Percentiles rank a stretch among this genome's conserved stretches.
Evolutionary conservation across 2,329 filamentous ascomycete genomes (phyloP).

Genomic region (Calonectria naviculata): DNA sequence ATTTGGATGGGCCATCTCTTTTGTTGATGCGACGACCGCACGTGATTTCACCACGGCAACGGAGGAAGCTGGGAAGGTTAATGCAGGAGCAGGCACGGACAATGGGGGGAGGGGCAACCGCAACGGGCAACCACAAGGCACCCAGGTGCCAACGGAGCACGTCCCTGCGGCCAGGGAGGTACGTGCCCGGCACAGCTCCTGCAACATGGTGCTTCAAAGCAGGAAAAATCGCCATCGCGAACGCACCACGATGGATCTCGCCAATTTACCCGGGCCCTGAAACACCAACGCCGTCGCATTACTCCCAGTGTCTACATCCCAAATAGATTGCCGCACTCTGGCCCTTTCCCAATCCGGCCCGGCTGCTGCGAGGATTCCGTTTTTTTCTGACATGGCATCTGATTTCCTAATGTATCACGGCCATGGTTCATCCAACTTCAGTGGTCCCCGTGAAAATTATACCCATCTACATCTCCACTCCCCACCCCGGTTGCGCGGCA

Average conservation of each 20-base stretch:
- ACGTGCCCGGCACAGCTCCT: background rate
- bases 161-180: slow-evolving; percentile 2
- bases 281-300: background rate
- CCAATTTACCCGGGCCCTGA: slow-evolving; percentile 12
- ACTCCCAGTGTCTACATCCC: background rate
- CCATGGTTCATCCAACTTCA: background rate
- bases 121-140: slow-evolving; percentile 15
- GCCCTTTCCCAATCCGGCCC: background rate
- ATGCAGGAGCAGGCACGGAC: slow-evolving; percentile 15
- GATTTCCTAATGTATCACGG: background rate
- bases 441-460: background rate
- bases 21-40: slow-evolving; percentile 41
- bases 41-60: slow-evolving; percentile 50
- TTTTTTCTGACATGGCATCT: too few species aligned
- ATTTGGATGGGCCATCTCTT: slow-evolving; percentile 19
- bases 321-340: background rate
- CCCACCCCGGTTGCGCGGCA: background rate
- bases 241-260: slow-evolving; percentile 6
- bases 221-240: slow-evolving; percentile 4
- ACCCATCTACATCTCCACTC: background rate
- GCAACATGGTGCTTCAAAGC: background rate
- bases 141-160: slow-evolving; percentile 2
- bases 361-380: background rate
- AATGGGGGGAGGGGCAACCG: slow-evolving; percentile 8
- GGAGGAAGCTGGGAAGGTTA: slow-evolving; percentile 8